Conservation (phyloP, 176 grass and related monocot species). For the Cocos nucifera region DNA sequence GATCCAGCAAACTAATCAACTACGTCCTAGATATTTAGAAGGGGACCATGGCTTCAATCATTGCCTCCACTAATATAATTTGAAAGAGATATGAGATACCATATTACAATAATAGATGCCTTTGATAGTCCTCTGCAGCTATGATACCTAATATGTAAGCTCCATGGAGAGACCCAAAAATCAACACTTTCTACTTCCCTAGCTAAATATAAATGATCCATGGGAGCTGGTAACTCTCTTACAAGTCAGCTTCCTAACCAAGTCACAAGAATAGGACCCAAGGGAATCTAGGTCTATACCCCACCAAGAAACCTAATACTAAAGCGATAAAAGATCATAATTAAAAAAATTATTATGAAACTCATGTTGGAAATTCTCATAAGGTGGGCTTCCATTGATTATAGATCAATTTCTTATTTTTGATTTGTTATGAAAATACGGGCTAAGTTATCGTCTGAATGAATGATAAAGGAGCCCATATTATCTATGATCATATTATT, state of each 20-base stretch:
- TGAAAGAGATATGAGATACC: conserved; percentile 63
- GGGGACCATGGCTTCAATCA: conserved; percentile 37
- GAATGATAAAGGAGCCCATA: no score
- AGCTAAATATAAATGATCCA: conserved; percentile 75
- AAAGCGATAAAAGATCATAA: conserved; percentile 19
- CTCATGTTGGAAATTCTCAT: no score
- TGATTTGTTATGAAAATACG: no score
- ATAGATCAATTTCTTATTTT: no score
- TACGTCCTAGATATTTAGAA: conserved; percentile 86
- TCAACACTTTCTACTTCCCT: conserved; percentile 65
- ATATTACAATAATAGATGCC: conserved; percentile 34
- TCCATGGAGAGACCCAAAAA: conserved; percentile 57
- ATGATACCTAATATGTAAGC: conserved; percentile 68
- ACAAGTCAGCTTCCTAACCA: conserved; percentile 74
- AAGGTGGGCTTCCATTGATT: no score
- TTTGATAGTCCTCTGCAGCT: conserved; percentile 52
- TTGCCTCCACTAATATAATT: conserved; percentile 55
- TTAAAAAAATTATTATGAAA: no score
- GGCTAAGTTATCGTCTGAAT: no score
- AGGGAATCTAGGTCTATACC: conserved; percentile 60
- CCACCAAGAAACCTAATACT: conserved; percentile 70
- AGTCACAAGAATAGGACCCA: conserved; percentile 63
- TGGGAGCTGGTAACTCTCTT: conserved; percentile 64
- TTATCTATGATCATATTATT: no score
- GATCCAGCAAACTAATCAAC: not conserved